These are phyloP conservation scores for Alectoria sarmentosa DNA, from an alignment of 495 filamentous ascomycete genomes.

Conservation along the genomic window DNA sequence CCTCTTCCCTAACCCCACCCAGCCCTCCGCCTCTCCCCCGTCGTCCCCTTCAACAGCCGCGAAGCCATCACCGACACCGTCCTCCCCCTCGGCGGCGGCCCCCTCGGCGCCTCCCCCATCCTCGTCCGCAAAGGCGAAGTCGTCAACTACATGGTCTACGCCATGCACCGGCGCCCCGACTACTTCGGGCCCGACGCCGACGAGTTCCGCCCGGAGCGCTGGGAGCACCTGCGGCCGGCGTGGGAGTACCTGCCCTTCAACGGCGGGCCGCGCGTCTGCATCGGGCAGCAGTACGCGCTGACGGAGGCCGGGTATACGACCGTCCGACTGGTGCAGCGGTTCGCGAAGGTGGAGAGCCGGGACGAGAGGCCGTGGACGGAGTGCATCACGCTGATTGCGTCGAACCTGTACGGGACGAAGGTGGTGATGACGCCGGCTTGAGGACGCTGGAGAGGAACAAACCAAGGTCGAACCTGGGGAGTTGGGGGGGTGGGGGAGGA, in stretches of 20 bases:
- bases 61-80: constrained; percentile 60
- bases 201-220: constrained; percentile 44
- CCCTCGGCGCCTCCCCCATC: constrained; percentile 56
- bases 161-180: constrained; percentile 42
- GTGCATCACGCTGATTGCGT: neutral
- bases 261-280: constrained; percentile 42
- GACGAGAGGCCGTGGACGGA: neutral
- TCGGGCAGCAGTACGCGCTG: constrained; percentile 40
- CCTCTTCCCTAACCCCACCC: neutral
- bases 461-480: no score
- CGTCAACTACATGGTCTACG: constrained; percentile 33
- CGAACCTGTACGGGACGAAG: neutral
- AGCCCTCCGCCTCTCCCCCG: constrained; percentile 54
- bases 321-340: neutral
- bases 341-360: neutral
- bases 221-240: constrained; percentile 30
- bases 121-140: constrained; percentile 55
- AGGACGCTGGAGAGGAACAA: no score
- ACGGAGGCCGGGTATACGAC: neutral
- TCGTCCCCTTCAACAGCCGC: constrained; percentile 69
- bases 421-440: neutral
- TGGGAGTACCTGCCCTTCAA: constrained; percentile 68
- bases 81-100: constrained; percentile 67
- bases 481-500: no score
- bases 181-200: constrained; percentile 46